A percentile compares a stretch with the other conserved stretches of the same genome.
Conservation (phyloP, 139 green algal species). For the Zygnema cylindricum region DNA sequence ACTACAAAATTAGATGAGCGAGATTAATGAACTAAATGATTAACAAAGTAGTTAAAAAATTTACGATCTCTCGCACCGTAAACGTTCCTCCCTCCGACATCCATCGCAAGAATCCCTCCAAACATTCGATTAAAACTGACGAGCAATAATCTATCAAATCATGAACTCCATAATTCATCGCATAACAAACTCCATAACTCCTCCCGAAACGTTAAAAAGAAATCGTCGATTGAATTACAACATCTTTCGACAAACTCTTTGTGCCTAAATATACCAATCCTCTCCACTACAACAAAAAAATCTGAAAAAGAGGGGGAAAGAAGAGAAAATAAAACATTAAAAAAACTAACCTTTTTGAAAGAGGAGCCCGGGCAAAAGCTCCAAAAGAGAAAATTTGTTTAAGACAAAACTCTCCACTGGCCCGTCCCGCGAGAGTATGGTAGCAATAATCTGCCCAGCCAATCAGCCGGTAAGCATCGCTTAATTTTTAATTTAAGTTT, state of each 20-base stretch:
- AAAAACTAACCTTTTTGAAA: slow-evolving; percentile 19
- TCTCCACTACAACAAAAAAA: neutral
- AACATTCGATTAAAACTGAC: neutral
- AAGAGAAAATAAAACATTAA: neutral
- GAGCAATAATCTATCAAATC: neutral
- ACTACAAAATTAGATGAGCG: neutral
- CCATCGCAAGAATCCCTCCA: neutral
- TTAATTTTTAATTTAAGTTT: too few species aligned
- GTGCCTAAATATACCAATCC: too few species aligned
- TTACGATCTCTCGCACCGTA: too few species aligned
- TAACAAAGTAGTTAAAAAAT: too few species aligned
- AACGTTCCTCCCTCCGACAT: too few species aligned
- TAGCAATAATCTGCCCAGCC: slow-evolving; percentile 16
- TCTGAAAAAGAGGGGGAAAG: neutral
- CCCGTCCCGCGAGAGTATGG: slow-evolving; percentile 6
- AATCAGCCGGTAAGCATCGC: neutral
- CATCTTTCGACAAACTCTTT: neutral
- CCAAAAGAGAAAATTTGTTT: slow-evolving; percentile 51
- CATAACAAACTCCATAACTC: neutral
- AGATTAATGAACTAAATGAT: neutral
- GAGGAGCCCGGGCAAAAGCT: slow-evolving; percentile 38
- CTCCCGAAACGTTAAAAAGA: neutral
- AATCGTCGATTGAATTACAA: neutral
- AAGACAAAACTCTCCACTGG: slow-evolving; percentile 55
- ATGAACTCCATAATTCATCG: neutral